phyloP scores from a whole-genome alignment of 31 red algal species.

The Porphyra umbilicalis region DNA sequence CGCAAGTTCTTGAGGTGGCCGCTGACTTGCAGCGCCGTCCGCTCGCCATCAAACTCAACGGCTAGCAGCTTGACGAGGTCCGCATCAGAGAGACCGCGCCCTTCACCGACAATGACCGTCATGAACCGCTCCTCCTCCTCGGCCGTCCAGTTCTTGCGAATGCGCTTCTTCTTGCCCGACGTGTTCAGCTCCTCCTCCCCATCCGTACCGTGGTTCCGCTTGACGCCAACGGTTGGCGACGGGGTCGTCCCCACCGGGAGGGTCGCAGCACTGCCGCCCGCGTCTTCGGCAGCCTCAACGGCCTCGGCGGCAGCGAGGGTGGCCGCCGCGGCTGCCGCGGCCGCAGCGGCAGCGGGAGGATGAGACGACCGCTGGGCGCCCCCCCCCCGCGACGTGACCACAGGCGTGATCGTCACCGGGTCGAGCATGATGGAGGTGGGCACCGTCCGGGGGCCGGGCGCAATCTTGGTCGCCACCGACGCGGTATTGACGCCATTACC shows the following conservation, averaged over 20 bases:
- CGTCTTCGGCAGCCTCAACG: neutral
- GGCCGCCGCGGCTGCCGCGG: neutral
- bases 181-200: neutral
- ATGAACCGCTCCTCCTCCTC: neutral
- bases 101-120: neutral
- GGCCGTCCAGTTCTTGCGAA: neutral
- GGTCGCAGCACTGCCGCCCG: neutral
- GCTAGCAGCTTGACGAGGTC: neutral
- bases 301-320: neutral
- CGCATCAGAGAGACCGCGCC: neutral
- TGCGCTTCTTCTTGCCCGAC: neutral
- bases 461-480: neutral
- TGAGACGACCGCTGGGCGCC: too few species aligned
- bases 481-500: neutral
- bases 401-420: neutral
- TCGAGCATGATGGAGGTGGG: neutral
- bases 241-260: neutral
- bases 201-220: neutral
- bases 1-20: neutral
- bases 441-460: too few species aligned
- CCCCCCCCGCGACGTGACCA: neutral
- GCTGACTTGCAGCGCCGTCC: neutral
- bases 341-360: neutral
- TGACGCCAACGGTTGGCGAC: neutral
- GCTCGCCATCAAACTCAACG: neutral